Evolutionary conservation across 108 stramenopile species (phyloP).

Genomic region (Licmophora abbreviata): DNA sequence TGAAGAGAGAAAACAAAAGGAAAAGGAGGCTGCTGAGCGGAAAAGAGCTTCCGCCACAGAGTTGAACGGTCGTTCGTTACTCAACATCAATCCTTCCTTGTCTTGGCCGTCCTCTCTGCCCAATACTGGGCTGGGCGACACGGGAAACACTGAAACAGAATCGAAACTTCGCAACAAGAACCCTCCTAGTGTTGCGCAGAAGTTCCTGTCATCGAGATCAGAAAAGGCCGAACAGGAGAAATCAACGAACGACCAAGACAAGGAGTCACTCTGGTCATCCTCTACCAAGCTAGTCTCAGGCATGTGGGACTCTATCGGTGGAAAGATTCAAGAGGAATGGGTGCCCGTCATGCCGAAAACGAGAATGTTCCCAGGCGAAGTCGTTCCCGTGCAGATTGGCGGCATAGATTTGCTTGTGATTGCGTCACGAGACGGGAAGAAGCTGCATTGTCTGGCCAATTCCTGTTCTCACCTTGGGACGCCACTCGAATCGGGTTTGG

Average conservation of each 20-base stretch:
- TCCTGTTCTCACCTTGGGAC: slow-evolving; percentile 95
- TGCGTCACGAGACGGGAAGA: slow-evolving; percentile 60
- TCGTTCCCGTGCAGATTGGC: slow-evolving; percentile 78
- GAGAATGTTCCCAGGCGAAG: slow-evolving; percentile 81
- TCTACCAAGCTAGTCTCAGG: too few relatives aligned
- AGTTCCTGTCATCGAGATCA: slow-evolving; percentile 7
- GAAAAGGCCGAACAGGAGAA: slow-evolving; percentile 13
- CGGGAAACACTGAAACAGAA: too few relatives aligned
- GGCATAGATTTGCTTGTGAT: slow-evolving; percentile 67
- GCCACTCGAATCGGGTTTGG: slow-evolving; percentile 86
- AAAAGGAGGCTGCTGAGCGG: too few relatives aligned
- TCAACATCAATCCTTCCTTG: too few relatives aligned
- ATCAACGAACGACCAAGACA: too few relatives aligned
- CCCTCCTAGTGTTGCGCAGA: background rate
- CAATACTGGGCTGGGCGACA: too few relatives aligned
- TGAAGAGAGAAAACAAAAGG: too few relatives aligned
- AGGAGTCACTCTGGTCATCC: too few relatives aligned
- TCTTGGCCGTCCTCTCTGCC: too few relatives aligned
- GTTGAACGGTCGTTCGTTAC: too few relatives aligned
- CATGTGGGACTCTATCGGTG: background rate
- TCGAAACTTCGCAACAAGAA: too few relatives aligned
- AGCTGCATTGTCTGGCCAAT: slow-evolving; percentile 86
- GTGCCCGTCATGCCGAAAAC: slow-evolving; percentile 73
- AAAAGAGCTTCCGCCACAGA: too few relatives aligned
- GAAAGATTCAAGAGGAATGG: slow-evolving; percentile 55